These are phyloP conservation scores for Geotrichum bryndzae DNA, from an alignment of 1,139 yeast genomes.

Conservation along the genomic window DNA sequence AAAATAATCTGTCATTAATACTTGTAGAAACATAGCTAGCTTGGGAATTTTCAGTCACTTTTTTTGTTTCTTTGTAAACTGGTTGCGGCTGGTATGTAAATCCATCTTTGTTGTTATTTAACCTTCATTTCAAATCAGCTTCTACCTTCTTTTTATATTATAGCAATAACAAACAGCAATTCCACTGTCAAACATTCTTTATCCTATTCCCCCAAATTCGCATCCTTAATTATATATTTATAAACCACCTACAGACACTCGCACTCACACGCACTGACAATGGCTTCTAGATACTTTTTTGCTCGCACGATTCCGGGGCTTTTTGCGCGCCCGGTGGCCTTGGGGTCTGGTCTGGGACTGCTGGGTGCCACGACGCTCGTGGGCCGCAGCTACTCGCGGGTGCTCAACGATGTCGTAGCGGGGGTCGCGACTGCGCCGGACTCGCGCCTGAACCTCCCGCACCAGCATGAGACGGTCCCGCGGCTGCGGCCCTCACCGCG, in stretches of 20 bases:
- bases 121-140: background rate
- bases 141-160: too few species aligned
- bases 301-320: background rate
- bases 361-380: constrained; percentile 2
- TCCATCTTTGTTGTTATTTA: background rate
- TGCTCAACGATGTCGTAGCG: background rate
- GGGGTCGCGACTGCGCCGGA: background rate
- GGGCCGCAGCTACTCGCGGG: background rate
- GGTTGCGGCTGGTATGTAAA: background rate
- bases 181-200: background rate
- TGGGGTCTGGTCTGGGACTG: constrained; percentile 1
- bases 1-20: background rate
- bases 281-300: background rate
- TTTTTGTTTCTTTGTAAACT: background rate
- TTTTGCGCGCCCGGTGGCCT: background rate
- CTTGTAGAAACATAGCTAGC: background rate
- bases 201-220: background rate
- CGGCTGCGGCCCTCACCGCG: background rate
- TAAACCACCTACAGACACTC: background rate
- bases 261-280: background rate
- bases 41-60: background rate
- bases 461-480: background rate
- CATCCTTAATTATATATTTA: background rate
- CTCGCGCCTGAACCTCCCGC: background rate
- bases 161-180: too few species aligned